Evolutionary conservation across 202 grass and related monocot species (phyloP), one percentile per base, ranked within the genome.

Genomic region (Carex sylvatica): DNA sequence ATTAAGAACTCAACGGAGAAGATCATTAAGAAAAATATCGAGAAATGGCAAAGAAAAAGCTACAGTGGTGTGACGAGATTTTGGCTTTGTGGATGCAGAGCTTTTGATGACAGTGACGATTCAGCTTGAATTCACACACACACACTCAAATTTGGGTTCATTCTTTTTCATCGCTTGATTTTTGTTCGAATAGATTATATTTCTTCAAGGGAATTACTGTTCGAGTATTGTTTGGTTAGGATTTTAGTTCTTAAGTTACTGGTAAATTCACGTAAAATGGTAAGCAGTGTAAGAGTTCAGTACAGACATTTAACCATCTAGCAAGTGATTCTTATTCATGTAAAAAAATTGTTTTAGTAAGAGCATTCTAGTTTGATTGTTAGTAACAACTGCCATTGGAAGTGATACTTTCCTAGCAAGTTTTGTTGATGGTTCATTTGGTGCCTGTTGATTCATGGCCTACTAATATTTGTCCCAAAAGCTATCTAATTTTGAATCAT

Each of bases 11-110:
- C 6, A 0, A 10, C 3, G 3, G 51, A 70, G 28, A 61, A n/a
- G 6, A 49, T 49, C 54, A 84, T 14, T 63, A 77, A 75, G 58
- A 80, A 80, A 59, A 80, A 74, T 26, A 74, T 52, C 2, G 30
- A 80, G 59, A 80, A 42, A 11, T 28, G 59, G 30, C 31, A 64
- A 80, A 77, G 52, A 36, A 30, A 77, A 36, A 77, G 16, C 28
- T 59, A 77, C 9, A 30, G 33, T 36, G 49, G 26, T 65, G 59
- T 2, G 1, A 75, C 33, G 1, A 75, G 72, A 55, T 80, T 80
- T 64, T 63, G 61, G 78, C 15, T 65, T 16, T 65, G 78, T 16
- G 56, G 36, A 65, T 80, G n/a, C 61, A 47, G 10, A 80, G 19
- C 19, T 49, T 63, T 54, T 4, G 16, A 77, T 5, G 53, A 77